Evolutionary conservation across 257 asterid species (phyloP).

Genomic region (Fraxinus excelsior): DNA sequence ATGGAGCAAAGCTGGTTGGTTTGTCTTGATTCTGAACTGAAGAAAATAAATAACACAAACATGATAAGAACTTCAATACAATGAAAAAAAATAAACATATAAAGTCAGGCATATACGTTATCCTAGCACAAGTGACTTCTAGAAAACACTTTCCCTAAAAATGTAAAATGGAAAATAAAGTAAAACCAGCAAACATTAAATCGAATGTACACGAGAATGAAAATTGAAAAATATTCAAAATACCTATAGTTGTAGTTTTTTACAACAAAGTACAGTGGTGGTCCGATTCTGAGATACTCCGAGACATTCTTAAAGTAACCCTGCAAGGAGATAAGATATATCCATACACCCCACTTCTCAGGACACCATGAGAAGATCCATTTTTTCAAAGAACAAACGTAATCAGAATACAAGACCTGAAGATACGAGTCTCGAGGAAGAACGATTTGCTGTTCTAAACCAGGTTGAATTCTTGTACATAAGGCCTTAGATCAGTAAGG

Average conservation of each 20-base stretch:
- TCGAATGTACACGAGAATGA: not conserved
- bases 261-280: constrained; percentile 91
- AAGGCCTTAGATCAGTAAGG: constrained; percentile 61
- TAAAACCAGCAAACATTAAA: not conserved
- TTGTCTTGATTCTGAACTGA: constrained; percentile 87
- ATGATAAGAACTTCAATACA: constrained; percentile 24
- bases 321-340: constrained; percentile 45
- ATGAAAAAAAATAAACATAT: not conserved
- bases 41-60: constrained; percentile 33
- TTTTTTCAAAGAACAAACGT: constrained; percentile 16
- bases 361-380: constrained; percentile 8
- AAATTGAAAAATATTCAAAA: not conserved
- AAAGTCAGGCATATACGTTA: not conserved
- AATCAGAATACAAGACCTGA: constrained; percentile 56
- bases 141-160: not conserved
- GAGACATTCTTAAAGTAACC: constrained; percentile 81
- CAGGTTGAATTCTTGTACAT: constrained; percentile 91
- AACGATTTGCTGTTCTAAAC: constrained; percentile 96
- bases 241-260: constrained; percentile 91
- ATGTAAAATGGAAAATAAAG: constrained; percentile 6
- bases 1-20: constrained; percentile 94
- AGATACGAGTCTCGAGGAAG: constrained; percentile 98
- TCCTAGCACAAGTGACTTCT: not conserved
- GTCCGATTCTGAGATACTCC: constrained; percentile 87
- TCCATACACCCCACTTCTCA: constrained; percentile 21